phyloP scores from a whole-genome alignment of 139 green algal genomes.

The Trebouxia sp. region DNA sequence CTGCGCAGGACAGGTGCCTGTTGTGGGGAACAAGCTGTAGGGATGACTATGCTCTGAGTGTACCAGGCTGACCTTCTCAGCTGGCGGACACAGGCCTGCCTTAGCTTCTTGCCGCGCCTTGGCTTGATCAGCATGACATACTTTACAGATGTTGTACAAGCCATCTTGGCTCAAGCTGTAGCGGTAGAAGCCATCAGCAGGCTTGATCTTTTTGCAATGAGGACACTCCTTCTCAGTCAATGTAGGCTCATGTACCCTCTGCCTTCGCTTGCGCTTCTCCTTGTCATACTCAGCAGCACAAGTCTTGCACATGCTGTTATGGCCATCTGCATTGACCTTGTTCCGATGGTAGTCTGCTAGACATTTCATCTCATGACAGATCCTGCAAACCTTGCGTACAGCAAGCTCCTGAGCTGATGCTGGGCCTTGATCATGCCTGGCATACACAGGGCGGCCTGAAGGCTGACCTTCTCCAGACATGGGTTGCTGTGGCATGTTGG shows the following conservation, averaged over 20 bases:
- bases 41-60: too few species aligned
- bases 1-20: background rate
- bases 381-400: conserved; percentile 29
- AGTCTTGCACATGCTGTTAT: conserved; percentile 37
- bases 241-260: conserved; percentile 21
- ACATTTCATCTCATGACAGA: conserved; percentile 30
- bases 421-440: background rate
- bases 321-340: conserved; percentile 39
- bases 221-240: conserved; percentile 12
- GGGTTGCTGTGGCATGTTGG: background rate
- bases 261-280: conserved; percentile 21
- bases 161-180: conserved; percentile 38
- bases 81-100: conserved; percentile 9
- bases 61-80: conserved; percentile 12
- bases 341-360: conserved; percentile 35
- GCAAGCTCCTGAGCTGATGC: background rate
- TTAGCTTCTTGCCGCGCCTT: conserved; percentile 9
- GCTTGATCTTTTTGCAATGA: conserved; percentile 30
- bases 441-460: background rate
- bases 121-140: conserved; percentile 28
- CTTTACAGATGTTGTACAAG: conserved; percentile 45
- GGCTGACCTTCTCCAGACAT: background rate
- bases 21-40: background rate
- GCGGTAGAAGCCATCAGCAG: conserved; percentile 35
- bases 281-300: conserved; percentile 36